Percentiles rank a stretch among this genome's conserved stretches.
These are phyloP conservation scores for Plantago rigida DNA, from an alignment of 305 asterid species.

Conservation along the genomic window DNA sequence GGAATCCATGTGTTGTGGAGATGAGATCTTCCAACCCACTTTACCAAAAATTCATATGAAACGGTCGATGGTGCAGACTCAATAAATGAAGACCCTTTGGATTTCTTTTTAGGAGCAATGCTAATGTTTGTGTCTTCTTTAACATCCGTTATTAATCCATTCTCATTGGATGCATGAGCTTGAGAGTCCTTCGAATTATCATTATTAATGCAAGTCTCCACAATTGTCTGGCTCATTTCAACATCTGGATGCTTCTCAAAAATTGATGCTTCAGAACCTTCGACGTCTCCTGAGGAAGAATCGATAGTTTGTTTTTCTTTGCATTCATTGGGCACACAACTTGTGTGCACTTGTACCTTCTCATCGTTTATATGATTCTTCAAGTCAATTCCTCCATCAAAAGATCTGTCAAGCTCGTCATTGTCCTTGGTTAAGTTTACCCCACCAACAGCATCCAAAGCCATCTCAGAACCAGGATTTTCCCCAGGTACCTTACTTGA, in stretches of 20 bases:
- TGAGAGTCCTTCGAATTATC: slow-evolving; percentile 22
- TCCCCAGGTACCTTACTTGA: slow-evolving; percentile 27
- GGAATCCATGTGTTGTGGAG: slow-evolving; percentile 81
- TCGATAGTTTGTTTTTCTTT: slow-evolving; percentile 31
- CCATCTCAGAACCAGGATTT: slow-evolving; percentile 33
- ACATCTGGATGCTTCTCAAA: slow-evolving; percentile 21
- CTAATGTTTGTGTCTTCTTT: slow-evolving; percentile 28
- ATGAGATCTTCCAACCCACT: slow-evolving; percentile 96
- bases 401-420: slow-evolving; percentile 36
- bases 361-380: slow-evolving; percentile 35
- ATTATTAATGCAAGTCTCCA: slow-evolving; percentile 23
- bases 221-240: slow-evolving; percentile 25
- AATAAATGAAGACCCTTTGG: slow-evolving; percentile 28
- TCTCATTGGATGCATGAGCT: slow-evolving; percentile 33
- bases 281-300: slow-evolving; percentile 22
- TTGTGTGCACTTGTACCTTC: slow-evolving; percentile 46
- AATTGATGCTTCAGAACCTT: slow-evolving; percentile 26
- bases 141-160: slow-evolving; percentile 37
- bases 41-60: slow-evolving; percentile 73
- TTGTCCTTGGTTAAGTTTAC: slow-evolving; percentile 34
- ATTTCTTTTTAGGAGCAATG: slow-evolving; percentile 33
- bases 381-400: slow-evolving; percentile 34
- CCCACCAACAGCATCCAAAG: slow-evolving; percentile 30
- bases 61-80: slow-evolving; percentile 25
- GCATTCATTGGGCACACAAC: slow-evolving; percentile 46